These are phyloP conservation scores for Phytophthora crassamura DNA, from an alignment of 352 stramenopile species.

Conservation along the genomic window DNA sequence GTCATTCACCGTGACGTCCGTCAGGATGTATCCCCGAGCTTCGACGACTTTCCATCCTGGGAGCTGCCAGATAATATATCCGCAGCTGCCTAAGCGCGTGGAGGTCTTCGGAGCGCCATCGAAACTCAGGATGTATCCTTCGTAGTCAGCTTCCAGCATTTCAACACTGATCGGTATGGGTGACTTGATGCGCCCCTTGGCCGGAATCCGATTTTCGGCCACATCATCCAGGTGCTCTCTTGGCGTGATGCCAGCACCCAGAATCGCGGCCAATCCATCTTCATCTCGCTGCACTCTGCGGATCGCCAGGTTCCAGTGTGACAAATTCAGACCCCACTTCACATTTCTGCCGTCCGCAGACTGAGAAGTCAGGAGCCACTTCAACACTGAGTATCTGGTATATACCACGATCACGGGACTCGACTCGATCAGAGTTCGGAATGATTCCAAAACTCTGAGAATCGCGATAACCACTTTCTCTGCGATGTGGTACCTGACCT, in stretches of 20 bases:
- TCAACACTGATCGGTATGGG: background rate
- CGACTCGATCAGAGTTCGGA: background rate
- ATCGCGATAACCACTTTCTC: conserved; percentile 7
- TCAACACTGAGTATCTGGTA: conserved; percentile 13
- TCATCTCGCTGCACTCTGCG: conserved; percentile 1
- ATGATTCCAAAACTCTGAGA: background rate
- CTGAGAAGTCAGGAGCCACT: conserved; percentile 6
- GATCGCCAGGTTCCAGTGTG: conserved; percentile 3
- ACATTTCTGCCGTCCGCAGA: background rate
- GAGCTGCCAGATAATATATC: conserved; percentile 11
- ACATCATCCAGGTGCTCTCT: conserved; percentile 13
- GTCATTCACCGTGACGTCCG: conserved; percentile 17
- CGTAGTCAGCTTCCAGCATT: conserved; percentile 7
- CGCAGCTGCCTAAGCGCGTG: background rate
- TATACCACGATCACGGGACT: background rate
- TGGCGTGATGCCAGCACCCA: conserved; percentile 15
- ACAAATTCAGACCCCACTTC: background rate
- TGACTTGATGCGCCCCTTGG: conserved; percentile 6
- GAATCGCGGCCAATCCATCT: conserved; percentile 11
- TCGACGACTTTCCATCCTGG: conserved; percentile 1
- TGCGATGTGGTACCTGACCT: conserved; percentile 1
- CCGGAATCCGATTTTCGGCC: conserved; percentile 1
- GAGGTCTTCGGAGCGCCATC: conserved; percentile 12
- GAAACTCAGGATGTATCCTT: conserved; percentile 10
- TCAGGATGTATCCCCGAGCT: background rate